Evolutionary conservation across 2,329 filamentous ascomycete genomes (phyloP), one percentile per base, ranked within the genome.

Genomic region (Aspergillus pseudoglaucus): DNA sequence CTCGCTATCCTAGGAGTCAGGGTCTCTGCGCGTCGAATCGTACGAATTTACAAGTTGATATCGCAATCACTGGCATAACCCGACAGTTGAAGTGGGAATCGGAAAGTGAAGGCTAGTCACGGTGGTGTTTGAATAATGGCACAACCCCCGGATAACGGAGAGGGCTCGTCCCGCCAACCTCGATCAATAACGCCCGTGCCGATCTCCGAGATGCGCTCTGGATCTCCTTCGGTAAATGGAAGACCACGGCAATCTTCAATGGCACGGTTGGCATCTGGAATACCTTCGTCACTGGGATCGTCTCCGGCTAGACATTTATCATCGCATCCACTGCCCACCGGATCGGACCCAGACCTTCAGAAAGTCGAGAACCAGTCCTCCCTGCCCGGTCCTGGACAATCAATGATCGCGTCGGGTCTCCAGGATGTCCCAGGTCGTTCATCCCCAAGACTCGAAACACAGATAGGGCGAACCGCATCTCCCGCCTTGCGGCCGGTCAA

Each of bases 371-470:
- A 71, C 54, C 68, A 68, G 54, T 79, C 81, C 18, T 85, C 81
- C 44, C 70, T 82, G 6, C 81, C 84, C 6, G 89, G 88, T 0
- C 90, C 89, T 6, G 89, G 89, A 20, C 81, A 90, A 43, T 96
- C 91, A 22, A 90, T 90, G 51, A 80, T 97, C 47, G 90, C 91
- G 32, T 87, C 88, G 22, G 91, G 89, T n/a, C 74, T 96, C 53
- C 87, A 87, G 51, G 83, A 85, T 58, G 87, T 84, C 9, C 72
- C 86, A 33, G 85, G 84, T 52, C 79, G 63, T 43, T 69, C 66
- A 39, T 66, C 68, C 23, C 69, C 69, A 38, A 63, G 60, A 33
- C 59, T 66, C 49, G 66, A 61, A 10, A 75, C 75, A 17, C 74
- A 77, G 25, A 71, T 75, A 14, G 63, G 70, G 58, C 71, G 81